Percentiles rank a stretch among this genome's conserved stretches.
Conservation (phyloP, 192 early-diverging fungal species). For the Spinellus fusiger region DNA sequence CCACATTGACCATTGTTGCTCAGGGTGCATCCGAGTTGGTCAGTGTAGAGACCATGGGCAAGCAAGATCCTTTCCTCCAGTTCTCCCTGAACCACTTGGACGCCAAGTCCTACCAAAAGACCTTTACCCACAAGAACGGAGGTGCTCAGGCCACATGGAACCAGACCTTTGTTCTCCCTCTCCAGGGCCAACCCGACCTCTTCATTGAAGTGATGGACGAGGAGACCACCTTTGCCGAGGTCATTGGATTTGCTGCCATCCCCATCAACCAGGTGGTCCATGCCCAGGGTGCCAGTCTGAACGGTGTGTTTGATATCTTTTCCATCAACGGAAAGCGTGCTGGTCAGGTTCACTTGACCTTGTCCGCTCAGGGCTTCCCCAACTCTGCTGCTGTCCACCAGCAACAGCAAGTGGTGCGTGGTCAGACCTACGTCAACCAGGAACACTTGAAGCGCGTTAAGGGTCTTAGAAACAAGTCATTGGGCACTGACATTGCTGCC, state of each 20-base stretch:
- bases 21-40: constrained; percentile 30
- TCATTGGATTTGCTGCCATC: constrained; percentile 45
- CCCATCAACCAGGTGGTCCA: constrained; percentile 44
- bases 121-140: constrained; percentile 41
- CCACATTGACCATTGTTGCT: constrained; percentile 31
- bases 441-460: constrained; percentile 37
- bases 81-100: constrained; percentile 36
- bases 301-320: constrained; percentile 39
- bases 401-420: constrained; percentile 15
- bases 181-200: constrained; percentile 36
- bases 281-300: constrained; percentile 32
- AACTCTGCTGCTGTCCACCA: constrained; percentile 13
- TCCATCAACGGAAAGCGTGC: constrained; percentile 30
- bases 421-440: constrained; percentile 30
- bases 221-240: constrained; percentile 30
- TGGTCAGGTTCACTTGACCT: constrained; percentile 33
- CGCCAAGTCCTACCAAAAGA: constrained; percentile 42
- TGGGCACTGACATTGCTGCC: constrained; percentile 29
- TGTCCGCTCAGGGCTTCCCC: constrained; percentile 35
- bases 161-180: constrained; percentile 37
- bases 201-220: constrained; percentile 46
- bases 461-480: constrained; percentile 35
- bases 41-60: constrained; percentile 37
- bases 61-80: constrained; percentile 46
- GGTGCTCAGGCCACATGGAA: constrained; percentile 47